These are phyloP conservation scores for Candida xyloterini DNA, from an alignment of 805 yeast genomes.

Conservation along the genomic window DNA sequence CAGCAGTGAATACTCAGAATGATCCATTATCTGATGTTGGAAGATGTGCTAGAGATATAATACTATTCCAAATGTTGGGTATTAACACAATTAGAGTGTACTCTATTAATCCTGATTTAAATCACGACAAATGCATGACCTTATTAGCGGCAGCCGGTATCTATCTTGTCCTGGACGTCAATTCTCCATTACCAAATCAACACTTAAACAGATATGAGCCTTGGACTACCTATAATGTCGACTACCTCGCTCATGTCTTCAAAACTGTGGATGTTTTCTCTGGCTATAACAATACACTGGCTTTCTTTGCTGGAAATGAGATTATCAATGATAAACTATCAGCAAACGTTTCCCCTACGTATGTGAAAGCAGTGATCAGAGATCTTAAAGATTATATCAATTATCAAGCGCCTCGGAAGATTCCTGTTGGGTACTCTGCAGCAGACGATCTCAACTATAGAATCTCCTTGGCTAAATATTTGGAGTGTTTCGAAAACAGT, in stretches of 20 bases:
- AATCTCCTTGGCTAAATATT: constrained; percentile 70
- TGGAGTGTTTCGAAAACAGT: constrained; percentile 65
- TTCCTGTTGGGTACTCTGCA: constrained; percentile 95
- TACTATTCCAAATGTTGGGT: constrained; percentile 77
- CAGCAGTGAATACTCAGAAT: constrained; percentile 51
- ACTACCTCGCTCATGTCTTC: constrained; percentile 72
- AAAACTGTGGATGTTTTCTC: constrained; percentile 79
- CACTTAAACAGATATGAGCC: constrained; percentile 91
- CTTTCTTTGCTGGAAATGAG: constrained; percentile 91
- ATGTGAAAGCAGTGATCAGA: constrained; percentile 71
- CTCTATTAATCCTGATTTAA: constrained; percentile 74
- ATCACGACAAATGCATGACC: constrained; percentile 91
- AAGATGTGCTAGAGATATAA: constrained; percentile 77
- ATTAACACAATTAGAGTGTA: constrained; percentile 86
- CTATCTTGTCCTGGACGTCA: constrained; percentile 87
- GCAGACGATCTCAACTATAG: constrained; percentile 87
- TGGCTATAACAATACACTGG: constrained; percentile 82
- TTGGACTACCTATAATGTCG: constrained; percentile 76
- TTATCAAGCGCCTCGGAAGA: constrained; percentile 53
- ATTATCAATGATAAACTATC: constrained; percentile 77
- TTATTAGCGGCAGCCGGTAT: constrained; percentile 88
- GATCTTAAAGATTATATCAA: constrained; percentile 76
- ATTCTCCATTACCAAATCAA: constrained; percentile 76
- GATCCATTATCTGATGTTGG: constrained; percentile 80
- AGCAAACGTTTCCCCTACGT: constrained; percentile 65